A percentile compares a stretch with the other conserved stretches of the same genome.
phyloP scores from a whole-genome alignment of 1,284 basidiomycete species.

The Rhodotorula glutinis region DNA sequence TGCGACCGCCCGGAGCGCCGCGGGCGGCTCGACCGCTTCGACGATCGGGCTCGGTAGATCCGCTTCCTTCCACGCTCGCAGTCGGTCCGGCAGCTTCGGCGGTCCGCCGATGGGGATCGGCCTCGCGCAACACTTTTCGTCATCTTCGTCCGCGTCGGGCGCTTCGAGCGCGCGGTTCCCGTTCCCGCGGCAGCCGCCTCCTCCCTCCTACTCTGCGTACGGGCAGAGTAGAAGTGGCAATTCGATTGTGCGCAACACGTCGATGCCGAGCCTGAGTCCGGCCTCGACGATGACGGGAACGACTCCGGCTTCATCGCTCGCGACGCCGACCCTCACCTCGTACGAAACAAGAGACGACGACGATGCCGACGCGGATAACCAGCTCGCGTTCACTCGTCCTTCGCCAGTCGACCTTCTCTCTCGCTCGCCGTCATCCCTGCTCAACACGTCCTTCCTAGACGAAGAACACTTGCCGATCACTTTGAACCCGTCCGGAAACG shows the following conservation, averaged over 20 bases:
- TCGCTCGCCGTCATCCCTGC: constrained; percentile 33
- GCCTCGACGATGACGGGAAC: neutral
- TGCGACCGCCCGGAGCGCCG: constrained; percentile 19
- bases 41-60: constrained; percentile 20
- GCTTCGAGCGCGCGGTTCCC: constrained; percentile 33
- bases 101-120: neutral
- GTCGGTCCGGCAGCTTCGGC: neutral
- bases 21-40: constrained; percentile 21
- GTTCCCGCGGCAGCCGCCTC: constrained; percentile 22
- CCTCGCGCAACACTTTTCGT: neutral
- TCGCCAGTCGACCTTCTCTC: constrained; percentile 38
- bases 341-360: neutral
- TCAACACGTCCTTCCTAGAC: constrained; percentile 32
- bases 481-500: constrained; percentile 65
- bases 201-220: constrained; percentile 19
- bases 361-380: neutral
- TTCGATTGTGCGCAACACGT: constrained; percentile 23
- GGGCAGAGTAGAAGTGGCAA: neutral
- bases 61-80: constrained; percentile 5
- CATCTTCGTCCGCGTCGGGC: constrained; percentile 5
- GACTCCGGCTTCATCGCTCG: constrained; percentile 6
- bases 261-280: constrained; percentile 15
- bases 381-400: constrained; percentile 24
- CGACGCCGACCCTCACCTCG: constrained; percentile 5
- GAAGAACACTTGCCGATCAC: constrained; percentile 55